Evolutionary conservation across 192 early-diverging fungal genomes (phyloP).

Genomic region (Backusella luteola): DNA sequence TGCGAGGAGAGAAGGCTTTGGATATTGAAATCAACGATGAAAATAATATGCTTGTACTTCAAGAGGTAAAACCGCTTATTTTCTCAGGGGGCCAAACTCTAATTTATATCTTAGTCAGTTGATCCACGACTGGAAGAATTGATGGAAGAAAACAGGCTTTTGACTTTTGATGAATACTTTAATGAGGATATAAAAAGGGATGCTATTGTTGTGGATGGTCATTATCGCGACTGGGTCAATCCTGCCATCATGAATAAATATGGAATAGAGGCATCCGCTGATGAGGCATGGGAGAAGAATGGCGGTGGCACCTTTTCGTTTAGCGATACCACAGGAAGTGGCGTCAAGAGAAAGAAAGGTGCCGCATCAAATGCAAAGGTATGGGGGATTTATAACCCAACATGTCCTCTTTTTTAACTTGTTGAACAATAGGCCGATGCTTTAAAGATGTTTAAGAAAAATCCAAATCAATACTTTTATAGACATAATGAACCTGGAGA

Average conservation of each 20-base stretch:
- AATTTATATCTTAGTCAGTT: not conserved
- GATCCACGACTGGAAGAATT: conserved; percentile 17
- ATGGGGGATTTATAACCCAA: too few relatives aligned
- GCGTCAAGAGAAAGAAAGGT: conserved; percentile 28
- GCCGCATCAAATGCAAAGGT: conserved; percentile 29
- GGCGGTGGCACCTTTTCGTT: conserved; percentile 75
- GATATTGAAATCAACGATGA: conserved; percentile 30
- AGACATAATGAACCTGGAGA: conserved; percentile 72
- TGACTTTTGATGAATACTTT: conserved; percentile 61
- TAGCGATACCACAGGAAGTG: conserved; percentile 59
- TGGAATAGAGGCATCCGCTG: conserved; percentile 56
- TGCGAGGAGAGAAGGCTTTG: conserved; percentile 37
- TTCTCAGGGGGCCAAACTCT: not conserved
- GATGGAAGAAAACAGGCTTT: conserved; percentile 42
- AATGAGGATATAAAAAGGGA: conserved; percentile 39
- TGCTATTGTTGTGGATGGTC: conserved; percentile 62
- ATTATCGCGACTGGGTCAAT: conserved; percentile 68
- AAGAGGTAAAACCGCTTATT: not conserved
- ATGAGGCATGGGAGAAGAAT: conserved; percentile 73
- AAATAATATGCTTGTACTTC: conserved; percentile 31
- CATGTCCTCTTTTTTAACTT: too few relatives aligned
- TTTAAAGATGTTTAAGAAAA: conserved; percentile 72
- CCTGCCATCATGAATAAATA: conserved; percentile 55
- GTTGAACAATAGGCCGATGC: conserved; percentile 35
- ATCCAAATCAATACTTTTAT: conserved; percentile 80